Base-by-base conservation (phyloP, 2,329 filamentous ascomycete genomes). In the Mycosphaerella sp. region DNA sequence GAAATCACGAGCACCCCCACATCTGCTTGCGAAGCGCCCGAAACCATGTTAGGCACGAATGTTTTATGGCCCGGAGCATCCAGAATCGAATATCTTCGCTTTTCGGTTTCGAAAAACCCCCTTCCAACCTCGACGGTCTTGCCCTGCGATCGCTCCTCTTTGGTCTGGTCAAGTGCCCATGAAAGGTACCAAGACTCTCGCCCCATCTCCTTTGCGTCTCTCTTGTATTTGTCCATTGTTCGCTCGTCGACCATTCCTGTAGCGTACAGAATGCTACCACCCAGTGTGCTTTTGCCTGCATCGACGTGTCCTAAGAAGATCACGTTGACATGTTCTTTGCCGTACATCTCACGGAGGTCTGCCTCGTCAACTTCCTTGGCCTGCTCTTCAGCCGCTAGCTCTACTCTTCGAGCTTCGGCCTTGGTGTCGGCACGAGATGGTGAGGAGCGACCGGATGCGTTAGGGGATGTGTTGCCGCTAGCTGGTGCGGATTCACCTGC, bases 241-340 rank as follows among this genome's bases (percentile, higher is more conserved):
- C 93, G 83, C 73, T 98, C 89, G 66, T 98, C 94, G n/a, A 98
- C 93, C 93, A 97, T 98, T 54, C 93, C 93, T 4, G 91, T 96
- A 46, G 82, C 83, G 70, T 93, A 95, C 12, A 98, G 78, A 57
- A 98, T 95, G 46, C 87, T 87, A 44, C 93, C 93, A 67, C 93
- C 93, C 5, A 98, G 79, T 2, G 93, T 98, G 35, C 89, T 96
- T 75, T 98, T 98, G 63, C 93, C 93, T 46, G 93, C 93, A 75
- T 98, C 93, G 64, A 98, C 94, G 78, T 98, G 93, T 45, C 93
- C 91, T 66, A 97, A 86, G 73, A 97, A 96, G 59, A 97, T 95
- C 62, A 98, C 86, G 73, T 98, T 98, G 65, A 98, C 79, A 63
- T 86, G 82, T 67, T 86, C 89, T 71, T 97, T 96, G 68, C 93